A percentile compares a stretch with the other conserved stretches of the same genome.
Conservation (phyloP, 2,329 filamentous ascomycete species). For the Pseudogymnoascus pannorum region DNA sequence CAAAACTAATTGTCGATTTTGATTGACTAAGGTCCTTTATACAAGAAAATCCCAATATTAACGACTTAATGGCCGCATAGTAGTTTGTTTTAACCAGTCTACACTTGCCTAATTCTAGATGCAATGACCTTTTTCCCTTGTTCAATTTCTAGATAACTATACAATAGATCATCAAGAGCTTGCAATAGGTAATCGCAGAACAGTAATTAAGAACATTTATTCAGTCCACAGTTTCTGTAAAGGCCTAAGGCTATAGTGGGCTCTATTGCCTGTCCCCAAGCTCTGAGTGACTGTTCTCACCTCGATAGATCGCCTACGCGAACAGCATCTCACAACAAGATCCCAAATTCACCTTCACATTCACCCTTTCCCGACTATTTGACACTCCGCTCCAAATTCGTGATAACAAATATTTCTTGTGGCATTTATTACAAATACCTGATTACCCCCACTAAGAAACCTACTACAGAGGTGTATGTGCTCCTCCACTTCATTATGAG, state of each 20-base stretch:
- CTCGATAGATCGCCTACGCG: not conserved
- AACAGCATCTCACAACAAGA: not conserved
- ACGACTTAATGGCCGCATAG: not conserved
- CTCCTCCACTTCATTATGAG: not conserved
- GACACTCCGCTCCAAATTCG: not conserved
- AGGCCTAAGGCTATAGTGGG: not conserved
- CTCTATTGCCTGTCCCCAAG: not conserved
- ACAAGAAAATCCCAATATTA: not conserved
- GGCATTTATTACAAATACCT: not conserved
- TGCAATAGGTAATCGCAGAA: not conserved
- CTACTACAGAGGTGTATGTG: not conserved
- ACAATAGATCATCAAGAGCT: not conserved
- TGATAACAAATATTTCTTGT: not conserved
- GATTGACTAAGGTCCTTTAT: not conserved
- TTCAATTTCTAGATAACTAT: not conserved
- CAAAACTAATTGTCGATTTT: not conserved
- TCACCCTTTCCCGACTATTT: not conserved
- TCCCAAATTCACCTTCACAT: not conserved
- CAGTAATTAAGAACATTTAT: not conserved
- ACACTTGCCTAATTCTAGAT: not conserved
- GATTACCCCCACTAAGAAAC: not conserved
- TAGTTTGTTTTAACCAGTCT: not conserved
- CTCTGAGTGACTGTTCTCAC: not conserved
- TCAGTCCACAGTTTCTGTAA: not conserved
- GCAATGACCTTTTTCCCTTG: not conserved